Evolutionary conservation across 1,139 yeast species (phyloP).

Genomic region (Hansenula anomala): DNA sequence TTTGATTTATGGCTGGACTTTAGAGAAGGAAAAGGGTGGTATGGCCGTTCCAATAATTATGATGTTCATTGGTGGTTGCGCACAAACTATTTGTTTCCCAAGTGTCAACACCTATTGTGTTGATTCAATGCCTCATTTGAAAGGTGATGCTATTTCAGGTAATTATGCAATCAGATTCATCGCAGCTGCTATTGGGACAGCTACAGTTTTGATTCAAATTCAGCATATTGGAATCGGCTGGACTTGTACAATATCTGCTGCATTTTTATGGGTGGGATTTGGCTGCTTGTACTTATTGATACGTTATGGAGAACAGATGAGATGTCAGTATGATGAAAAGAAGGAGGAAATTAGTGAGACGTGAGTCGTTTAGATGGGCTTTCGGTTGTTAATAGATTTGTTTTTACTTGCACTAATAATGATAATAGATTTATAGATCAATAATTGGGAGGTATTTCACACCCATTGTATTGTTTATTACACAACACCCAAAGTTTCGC

Average conservation of each 20-base stretch:
- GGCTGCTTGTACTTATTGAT: slow-evolving; percentile 8
- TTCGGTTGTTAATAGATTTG: too few relatives aligned
- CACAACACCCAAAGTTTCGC: too few relatives aligned
- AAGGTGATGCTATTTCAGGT: slow-evolving; percentile 49
- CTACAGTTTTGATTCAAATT: slow-evolving; percentile 40
- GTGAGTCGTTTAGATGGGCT: neutral
- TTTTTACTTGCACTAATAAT: too few relatives aligned
- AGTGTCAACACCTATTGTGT: slow-evolving; percentile 50
- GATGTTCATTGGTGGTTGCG: slow-evolving; percentile 42
- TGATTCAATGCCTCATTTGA: slow-evolving; percentile 47
- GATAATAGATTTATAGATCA: too few relatives aligned
- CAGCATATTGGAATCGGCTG: slow-evolving; percentile 48
- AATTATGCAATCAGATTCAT: slow-evolving; percentile 45
- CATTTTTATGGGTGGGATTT: slow-evolving; percentile 10
- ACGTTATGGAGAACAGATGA: slow-evolving; percentile 12
- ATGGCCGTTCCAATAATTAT: slow-evolving; percentile 47
- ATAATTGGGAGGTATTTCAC: too few relatives aligned
- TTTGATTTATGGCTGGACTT: slow-evolving; percentile 48
- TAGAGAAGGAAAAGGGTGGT: slow-evolving; percentile 45
- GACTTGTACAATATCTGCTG: slow-evolving; percentile 38
- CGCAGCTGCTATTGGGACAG: slow-evolving; percentile 47
- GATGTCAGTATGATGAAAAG: neutral
- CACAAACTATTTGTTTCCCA: slow-evolving; percentile 47
- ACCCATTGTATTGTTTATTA: neutral
- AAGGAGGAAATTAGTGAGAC: neutral